A percentile compares a stretch with the other conserved stretches of the same genome.
Conservation (phyloP, 2,329 filamentous ascomycete genomes). For the Malbranchea zuffiana region DNA sequence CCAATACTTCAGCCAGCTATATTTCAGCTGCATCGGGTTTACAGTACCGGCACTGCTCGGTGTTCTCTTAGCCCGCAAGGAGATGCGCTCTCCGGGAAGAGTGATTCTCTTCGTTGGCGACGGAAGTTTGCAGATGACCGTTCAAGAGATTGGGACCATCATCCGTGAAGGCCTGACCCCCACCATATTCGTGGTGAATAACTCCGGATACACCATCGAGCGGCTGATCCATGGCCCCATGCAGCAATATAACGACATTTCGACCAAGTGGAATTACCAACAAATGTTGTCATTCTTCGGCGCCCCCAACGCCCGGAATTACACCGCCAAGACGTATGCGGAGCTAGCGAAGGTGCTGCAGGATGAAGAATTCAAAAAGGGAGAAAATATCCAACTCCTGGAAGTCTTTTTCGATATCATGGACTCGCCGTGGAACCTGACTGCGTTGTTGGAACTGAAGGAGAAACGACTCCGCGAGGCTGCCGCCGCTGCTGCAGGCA, state of each 20-base stretch:
- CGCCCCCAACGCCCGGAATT: constrained; percentile 11
- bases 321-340: constrained; percentile 12
- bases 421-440: constrained; percentile 14
- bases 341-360: constrained; percentile 13
- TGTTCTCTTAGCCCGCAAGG: constrained; percentile 17
- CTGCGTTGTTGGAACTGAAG: constrained; percentile 13
- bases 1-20: constrained; percentile 18
- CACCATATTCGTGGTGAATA: constrained; percentile 21
- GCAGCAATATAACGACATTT: constrained; percentile 20
- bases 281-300: constrained; percentile 20
- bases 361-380: constrained; percentile 11
- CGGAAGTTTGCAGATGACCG: constrained; percentile 21
- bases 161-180: constrained; percentile 19
- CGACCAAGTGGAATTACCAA: constrained; percentile 19
- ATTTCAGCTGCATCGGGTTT: constrained; percentile 21
- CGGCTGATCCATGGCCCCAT: constrained; percentile 21
- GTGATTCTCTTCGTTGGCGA: constrained; percentile 20
- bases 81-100: constrained; percentile 16
- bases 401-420: constrained; percentile 15
- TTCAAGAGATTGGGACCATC: constrained; percentile 21
- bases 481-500: background rate
- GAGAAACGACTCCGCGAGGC: constrained; percentile 11
- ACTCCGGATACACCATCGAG: constrained; percentile 21
- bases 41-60: constrained; percentile 19
- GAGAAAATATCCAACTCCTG: constrained; percentile 11